Evolutionary conservation across 768 basidiomycete species (phyloP).

Genomic region (Gloeopeniophorella convolvens): DNA sequence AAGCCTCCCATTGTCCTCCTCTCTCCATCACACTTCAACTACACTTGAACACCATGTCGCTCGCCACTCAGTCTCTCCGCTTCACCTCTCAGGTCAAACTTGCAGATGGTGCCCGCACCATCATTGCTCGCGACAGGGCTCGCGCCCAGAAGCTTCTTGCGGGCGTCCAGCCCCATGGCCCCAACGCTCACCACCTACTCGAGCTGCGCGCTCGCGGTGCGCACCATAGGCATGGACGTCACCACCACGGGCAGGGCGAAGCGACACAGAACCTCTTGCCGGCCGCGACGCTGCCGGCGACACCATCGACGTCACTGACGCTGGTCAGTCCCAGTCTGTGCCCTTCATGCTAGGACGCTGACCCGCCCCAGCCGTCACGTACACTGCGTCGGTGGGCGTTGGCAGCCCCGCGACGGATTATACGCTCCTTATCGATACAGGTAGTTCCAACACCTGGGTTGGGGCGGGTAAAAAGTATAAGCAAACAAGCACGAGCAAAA

Average conservation of each 20-base stretch:
- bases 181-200: slow-evolving; percentile 28
- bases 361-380: slow-evolving; percentile 38
- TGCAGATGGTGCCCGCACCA: slow-evolving; percentile 35
- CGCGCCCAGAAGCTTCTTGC: slow-evolving; percentile 50
- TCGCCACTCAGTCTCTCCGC: slow-evolving; percentile 34
- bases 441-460: slow-evolving; percentile 54
- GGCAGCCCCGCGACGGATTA: slow-evolving; percentile 44
- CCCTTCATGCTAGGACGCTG: not conserved
- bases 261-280: slow-evolving; percentile 8
- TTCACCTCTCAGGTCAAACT: slow-evolving; percentile 41
- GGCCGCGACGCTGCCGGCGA: slow-evolving; percentile 20
- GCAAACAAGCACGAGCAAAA: slow-evolving; percentile 39
- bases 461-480: slow-evolving; percentile 44
- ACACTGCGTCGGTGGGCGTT: slow-evolving; percentile 46
- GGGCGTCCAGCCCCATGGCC: slow-evolving; percentile 49
- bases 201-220: slow-evolving; percentile 25
- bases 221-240: slow-evolving; percentile 25
- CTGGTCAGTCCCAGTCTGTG: slow-evolving; percentile 28
- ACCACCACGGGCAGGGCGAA: slow-evolving; percentile 11
- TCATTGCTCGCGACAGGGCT: slow-evolving; percentile 46
- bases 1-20: not conserved
- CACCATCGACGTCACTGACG: slow-evolving; percentile 51
- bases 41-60: slow-evolving; percentile 31
- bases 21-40: not conserved
- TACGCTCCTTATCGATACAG: slow-evolving; percentile 53